Base-by-base conservation (phyloP, 139 green algal species). In the Chara braunii region DNA sequence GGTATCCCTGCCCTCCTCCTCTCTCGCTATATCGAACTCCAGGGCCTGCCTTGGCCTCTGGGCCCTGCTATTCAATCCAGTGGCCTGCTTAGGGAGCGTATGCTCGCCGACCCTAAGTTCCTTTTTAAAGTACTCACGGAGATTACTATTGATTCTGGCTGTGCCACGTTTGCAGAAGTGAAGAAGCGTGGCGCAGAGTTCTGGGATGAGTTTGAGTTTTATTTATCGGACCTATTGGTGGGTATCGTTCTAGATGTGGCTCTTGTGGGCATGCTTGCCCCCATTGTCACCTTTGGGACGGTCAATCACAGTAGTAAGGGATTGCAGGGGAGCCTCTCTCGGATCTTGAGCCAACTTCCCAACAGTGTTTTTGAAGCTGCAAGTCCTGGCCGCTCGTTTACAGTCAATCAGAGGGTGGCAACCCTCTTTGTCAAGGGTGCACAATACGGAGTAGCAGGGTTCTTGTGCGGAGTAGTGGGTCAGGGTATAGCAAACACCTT, bases 121-220 rank as follows among this genome's bases (percentile, higher is more conserved):
- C 50, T 78, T 14, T 78, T 78, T 36, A 78, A 78, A 3, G 69
- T 78, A 11, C 24, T 63, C 5, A 42, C 68, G 9, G 88, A 97
- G 82, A 72, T 95, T 0, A 22, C 74, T 2, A 96, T 97, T 35
- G 91, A 97, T 57, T 90, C 85, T 84, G 89, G 78, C 4, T 97
- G 91, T 72, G 88, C 90, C 0, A 97, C 91, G 0, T 82, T 96
- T 6, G 91, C 91, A 0, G 91, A 97, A 72, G 81, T 97, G 40
- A 81, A 87, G 73, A 97, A 97, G 84, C 86, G 91, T 23, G 91
- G 88, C 35, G 73, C 90, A 11, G 82, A 95, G 23, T 97, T 97
- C 72, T 97, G 90, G 88, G 33, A 57, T 9, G 69, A 97, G 84
- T 94, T 97, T 78, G 91, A 97, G 68, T 92, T 97, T 45, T 97